Conservation (phyloP, 83 land plant genomes). For the Isoetes engelmannii region DNA sequence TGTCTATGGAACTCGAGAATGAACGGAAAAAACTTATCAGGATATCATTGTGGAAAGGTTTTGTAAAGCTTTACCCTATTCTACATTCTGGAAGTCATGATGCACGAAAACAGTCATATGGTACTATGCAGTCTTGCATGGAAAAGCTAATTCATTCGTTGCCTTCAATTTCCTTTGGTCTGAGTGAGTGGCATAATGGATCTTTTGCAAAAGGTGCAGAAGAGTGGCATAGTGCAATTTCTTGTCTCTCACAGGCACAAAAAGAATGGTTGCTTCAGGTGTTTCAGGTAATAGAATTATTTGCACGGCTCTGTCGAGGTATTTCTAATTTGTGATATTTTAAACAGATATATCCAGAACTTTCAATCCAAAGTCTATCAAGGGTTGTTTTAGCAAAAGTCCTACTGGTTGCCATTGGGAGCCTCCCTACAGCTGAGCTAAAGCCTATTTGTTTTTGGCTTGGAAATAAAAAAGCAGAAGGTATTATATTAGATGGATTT, state of each 20-base stretch:
- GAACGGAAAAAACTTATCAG: constrained; percentile 27
- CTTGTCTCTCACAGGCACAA: constrained; percentile 46
- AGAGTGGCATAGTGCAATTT: constrained; percentile 53
- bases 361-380: not conserved
- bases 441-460: not conserved
- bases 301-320: not conserved
- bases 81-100: constrained; percentile 17
- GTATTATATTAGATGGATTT: no score
- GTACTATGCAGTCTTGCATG: constrained; percentile 33
- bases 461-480: not conserved
- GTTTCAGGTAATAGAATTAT: constrained; percentile 43
- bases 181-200: not conserved
- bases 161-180: constrained; percentile 23
- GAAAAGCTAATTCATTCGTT: constrained; percentile 40
- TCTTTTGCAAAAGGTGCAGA: constrained; percentile 3
- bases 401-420: constrained; percentile 33
- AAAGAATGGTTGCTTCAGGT: constrained; percentile 36
- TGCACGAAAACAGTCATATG: constrained; percentile 17
- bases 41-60: constrained; percentile 58
- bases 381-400: constrained; percentile 45
- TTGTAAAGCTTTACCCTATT: constrained; percentile 27
- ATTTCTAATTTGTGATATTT: constrained; percentile 8
- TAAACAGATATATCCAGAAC: not conserved
- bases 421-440: constrained; percentile 35
- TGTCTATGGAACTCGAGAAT: constrained; percentile 5